These are phyloP conservation scores for Saturnispora gosingensis DNA, from an alignment of 805 yeast genomes.

Conservation along the genomic window DNA sequence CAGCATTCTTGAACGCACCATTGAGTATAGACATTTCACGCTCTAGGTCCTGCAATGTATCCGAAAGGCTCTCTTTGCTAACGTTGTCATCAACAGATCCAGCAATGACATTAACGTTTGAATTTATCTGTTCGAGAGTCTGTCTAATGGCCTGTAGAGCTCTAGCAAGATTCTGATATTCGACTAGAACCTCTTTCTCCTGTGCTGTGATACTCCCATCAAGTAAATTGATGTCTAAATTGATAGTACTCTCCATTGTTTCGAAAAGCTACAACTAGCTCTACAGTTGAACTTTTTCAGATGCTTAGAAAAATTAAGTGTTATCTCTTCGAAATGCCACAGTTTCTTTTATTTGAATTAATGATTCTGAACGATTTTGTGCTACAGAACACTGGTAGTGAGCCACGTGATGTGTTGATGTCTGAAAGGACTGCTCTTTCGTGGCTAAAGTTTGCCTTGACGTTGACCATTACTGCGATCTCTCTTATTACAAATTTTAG, in stretches of 20 bases:
- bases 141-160: background rate
- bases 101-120: constrained; percentile 2
- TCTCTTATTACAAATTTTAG: constrained; percentile 38
- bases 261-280: background rate
- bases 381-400: constrained; percentile 31
- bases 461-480: constrained; percentile 36
- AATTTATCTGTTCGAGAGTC: constrained; percentile 1
- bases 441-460: constrained; percentile 37
- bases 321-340: background rate
- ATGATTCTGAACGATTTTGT: constrained; percentile 15
- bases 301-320: background rate
- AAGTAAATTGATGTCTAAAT: background rate
- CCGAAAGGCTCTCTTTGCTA: background rate
- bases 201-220: background rate
- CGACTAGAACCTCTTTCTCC: background rate
- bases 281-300: background rate
- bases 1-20: constrained; percentile 6
- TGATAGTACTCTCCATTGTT: background rate
- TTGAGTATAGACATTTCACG: background rate
- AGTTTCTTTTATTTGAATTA: background rate
- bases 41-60: constrained; percentile 1
- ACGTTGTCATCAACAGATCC: constrained; percentile 1
- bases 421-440: constrained; percentile 43
- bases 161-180: constrained; percentile 2
- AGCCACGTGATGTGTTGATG: constrained; percentile 45